Base-by-base conservation (phyloP, 202 grass and related monocot genomes). In the Digitaria exilis region DNA sequence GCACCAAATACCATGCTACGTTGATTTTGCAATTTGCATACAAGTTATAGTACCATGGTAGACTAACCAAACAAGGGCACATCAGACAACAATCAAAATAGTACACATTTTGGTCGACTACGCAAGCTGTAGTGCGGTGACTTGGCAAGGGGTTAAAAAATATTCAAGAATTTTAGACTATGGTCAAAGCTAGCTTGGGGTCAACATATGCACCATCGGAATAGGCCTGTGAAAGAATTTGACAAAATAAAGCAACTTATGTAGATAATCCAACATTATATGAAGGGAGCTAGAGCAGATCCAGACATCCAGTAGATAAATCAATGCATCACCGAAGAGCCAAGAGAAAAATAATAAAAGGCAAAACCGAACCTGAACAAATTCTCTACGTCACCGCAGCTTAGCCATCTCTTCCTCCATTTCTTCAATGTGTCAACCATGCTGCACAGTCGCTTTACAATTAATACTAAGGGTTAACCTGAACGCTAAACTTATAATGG, bases 321-420 rank as follows among this genome's bases (percentile, higher is more conserved):
- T 52, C 16, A 52, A 24, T 56, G n/a, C 2, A 24, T 15, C 7
- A n/a, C n/a, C n/a, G n/a, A n/a, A n/a, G n/a, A n/a, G n/a, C 52
- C 21, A 56, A 56, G 6, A 56, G 30, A 67, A 7, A 21, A 50
- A 48, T 49, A 55, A 76, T 43, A n/a, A 34, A 77, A 80, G 17
- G 21, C n/a, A n/a, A 46, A 51, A 60, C 19, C 29, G 76, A 79
- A 95, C 92, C 87, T 89, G 79, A 73, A 90, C 13, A 95, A 42
- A 19, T 75, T 90, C 30, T 92, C 87, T 51, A 75, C 76, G 86
- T 92, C 89, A 79, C 85, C 76, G 8, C 81, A 86, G 56, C 59
- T 86, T 69, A 90, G 60, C 85, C 89, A 95, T 90, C 70, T 86
- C 43, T 90, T 86, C 63, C 83, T 92, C 93, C 89, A 95, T 76